Percentiles rank a stretch among this genome's conserved stretches.
Conservation (phyloP, 495 filamentous ascomycete genomes). For the Penicillium samsonianum region DNA sequence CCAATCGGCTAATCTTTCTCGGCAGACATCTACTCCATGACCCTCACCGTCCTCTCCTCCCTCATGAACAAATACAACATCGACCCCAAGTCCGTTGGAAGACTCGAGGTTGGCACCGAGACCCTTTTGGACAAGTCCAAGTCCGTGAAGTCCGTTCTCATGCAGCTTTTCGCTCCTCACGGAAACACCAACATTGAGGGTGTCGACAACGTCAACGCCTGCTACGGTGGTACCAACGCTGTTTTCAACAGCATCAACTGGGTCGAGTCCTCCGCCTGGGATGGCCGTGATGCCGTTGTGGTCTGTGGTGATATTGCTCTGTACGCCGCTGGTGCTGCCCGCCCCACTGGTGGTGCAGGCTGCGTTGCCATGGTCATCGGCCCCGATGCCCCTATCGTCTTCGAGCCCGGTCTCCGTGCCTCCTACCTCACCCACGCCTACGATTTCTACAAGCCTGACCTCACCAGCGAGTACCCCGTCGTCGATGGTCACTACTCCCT, state of each 20-base stretch:
- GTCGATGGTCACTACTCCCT: slow-evolving; percentile 96
- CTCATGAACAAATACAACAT: slow-evolving; percentile 92
- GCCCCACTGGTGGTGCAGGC: slow-evolving; percentile 94
- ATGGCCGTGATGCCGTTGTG: slow-evolving; percentile 91
- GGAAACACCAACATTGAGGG: slow-evolving; percentile 93
- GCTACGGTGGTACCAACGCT: slow-evolving; percentile 98
- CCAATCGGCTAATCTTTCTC: neutral
- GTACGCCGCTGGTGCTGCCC: slow-evolving; percentile 93
- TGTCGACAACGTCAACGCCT: slow-evolving; percentile 94
- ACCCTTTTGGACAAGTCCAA: slow-evolving; percentile 99
- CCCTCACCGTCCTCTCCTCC: slow-evolving; percentile 84
- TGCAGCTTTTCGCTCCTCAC: slow-evolving; percentile 89
- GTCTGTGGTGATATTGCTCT: slow-evolving; percentile 96
- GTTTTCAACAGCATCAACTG: slow-evolving; percentile 97
- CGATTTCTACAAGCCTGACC: slow-evolving; percentile 99
- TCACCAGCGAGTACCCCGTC: slow-evolving; percentile 96
- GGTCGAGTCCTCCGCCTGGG: slow-evolving; percentile 97
- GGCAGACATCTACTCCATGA: slow-evolving; percentile 97
- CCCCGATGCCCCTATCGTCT: slow-evolving; percentile 84
- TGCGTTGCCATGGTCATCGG: slow-evolving; percentile 94
- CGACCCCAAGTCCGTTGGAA: slow-evolving; percentile 85
- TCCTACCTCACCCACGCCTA: slow-evolving; percentile 94
- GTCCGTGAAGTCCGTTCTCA: slow-evolving; percentile 98
- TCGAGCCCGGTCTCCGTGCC: slow-evolving; percentile 90
- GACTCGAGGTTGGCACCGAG: slow-evolving; percentile 97